Base-by-base conservation (phyloP, 306 rosid species). In the Pyrus bretschneideri region DNA sequence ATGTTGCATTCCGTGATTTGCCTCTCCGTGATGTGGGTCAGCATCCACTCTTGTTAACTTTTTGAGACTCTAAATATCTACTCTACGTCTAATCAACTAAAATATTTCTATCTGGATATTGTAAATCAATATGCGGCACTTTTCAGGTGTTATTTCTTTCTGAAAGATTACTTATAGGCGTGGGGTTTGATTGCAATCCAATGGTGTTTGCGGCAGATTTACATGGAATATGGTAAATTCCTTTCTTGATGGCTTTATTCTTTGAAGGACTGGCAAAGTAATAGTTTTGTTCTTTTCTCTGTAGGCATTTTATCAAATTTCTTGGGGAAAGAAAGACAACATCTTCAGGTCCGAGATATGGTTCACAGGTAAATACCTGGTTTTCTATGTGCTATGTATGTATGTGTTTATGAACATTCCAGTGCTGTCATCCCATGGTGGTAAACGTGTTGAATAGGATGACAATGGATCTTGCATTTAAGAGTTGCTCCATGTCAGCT, bases 1-100 rank as follows among this genome's bases (percentile, higher is more conserved):
- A 75, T 80, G 91, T 95, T 40, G 85, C 97, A 72, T 87, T 86
- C 79, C 97, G 97, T 77, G 93, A 95, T 87, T 85, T 92, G 89
- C 99, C 99, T 52, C 97, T 95, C 74, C 96, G 97, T 88, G 99
- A 95, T 92, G 99, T 95, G 97, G 99, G 99, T 95, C 92, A 95
- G 97, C 97, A 91, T 91, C 97, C 96, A 73, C 79, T 89, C 87
- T 86, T 76, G 81, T 84, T 81, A 64, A 74, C 76, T 68, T 80
- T 83, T 73, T 69, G 46, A 17, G 54, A 80, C 69, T 25, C 33
- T 54, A 29, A 29, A 29, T 46, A n/a, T 81, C 71, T 69, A 59
- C 81, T 84, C 75, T 63, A 33, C 3, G n/a, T 74, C 17, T 67
- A 79, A 68, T 80, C 40, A 62, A 76, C 88, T 88, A 68, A 88